Conservation (phyloP, 2,329 filamentous ascomycete species). For the Microcyclosporella mali region DNA sequence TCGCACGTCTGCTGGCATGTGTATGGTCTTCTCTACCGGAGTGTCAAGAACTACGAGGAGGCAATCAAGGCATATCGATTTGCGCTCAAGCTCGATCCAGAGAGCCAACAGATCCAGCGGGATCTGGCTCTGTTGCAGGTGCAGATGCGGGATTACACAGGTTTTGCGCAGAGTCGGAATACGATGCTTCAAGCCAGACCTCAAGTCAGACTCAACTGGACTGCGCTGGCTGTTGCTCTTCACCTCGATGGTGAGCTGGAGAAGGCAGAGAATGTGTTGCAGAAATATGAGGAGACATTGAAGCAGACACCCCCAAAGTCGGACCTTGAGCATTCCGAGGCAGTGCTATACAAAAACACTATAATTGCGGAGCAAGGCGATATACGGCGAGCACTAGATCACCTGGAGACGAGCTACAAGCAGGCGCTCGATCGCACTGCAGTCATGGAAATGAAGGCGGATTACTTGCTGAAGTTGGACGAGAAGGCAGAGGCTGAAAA, state of each 20-base stretch:
- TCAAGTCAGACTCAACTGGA: conserved; percentile 87
- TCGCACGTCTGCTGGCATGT: conserved; percentile 99
- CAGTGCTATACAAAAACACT: conserved; percentile 87
- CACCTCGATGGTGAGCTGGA: conserved; percentile 80
- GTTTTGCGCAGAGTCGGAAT: conserved; percentile 83
- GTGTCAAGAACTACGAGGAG: conserved; percentile 96
- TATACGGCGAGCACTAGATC: conserved; percentile 72
- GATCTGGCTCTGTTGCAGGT: conserved; percentile 89
- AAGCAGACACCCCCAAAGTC: conserved; percentile 69
- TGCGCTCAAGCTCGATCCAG: conserved; percentile 86
- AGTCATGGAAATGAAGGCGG: conserved; percentile 76
- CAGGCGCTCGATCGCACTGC: conserved; percentile 75
- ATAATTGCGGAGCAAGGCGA: conserved; percentile 90
- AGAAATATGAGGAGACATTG: conserved; percentile 86
- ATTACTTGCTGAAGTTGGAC: conserved; percentile 73
- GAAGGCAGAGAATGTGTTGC: conserved; percentile 85
- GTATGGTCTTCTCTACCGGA: conserved; percentile 87
- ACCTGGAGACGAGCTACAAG: conserved; percentile 72
- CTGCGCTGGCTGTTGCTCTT: conserved; percentile 87
- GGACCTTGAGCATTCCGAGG: conserved; percentile 91
- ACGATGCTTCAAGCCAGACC: conserved; percentile 83
- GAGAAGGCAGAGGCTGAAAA: conserved; percentile 72
- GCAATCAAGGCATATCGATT: conserved; percentile 99
- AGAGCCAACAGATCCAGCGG: conserved; percentile 85
- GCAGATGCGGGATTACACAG: conserved; percentile 92